Conservation (phyloP, 257 asterid species). For the Primulina huaijiensis region DNA sequence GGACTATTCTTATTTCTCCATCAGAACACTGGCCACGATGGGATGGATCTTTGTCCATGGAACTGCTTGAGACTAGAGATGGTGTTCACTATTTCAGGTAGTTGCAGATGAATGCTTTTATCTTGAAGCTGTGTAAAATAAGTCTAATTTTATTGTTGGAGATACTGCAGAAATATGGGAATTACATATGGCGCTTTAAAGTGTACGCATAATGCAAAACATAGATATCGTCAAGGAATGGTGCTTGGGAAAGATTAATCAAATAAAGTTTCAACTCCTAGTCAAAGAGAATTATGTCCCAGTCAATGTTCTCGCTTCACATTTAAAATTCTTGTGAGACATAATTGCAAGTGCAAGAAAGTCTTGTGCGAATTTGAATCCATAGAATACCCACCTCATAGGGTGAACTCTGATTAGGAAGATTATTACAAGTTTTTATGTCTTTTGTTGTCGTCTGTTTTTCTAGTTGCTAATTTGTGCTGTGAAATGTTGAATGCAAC, state of each 20-base stretch:
- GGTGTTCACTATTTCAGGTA: constrained; percentile 77
- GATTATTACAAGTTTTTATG: not conserved
- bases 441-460: not conserved
- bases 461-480: constrained; percentile 1
- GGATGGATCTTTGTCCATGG: constrained; percentile 95
- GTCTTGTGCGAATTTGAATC: constrained; percentile 5
- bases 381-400: constrained; percentile 7
- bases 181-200: not conserved
- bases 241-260: not conserved
- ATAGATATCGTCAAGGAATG: not conserved
- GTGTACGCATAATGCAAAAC: not conserved
- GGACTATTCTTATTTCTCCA: constrained; percentile 73
- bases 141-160: not conserved
- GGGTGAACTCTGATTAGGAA: not conserved
- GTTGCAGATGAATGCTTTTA: not conserved
- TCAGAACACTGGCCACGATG: constrained; percentile 94
- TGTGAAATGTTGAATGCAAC: constrained; percentile 9
- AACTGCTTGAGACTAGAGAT: constrained; percentile 62
- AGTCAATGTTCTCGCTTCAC: constrained; percentile 11
- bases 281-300: not conserved
- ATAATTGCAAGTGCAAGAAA: not conserved
- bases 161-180: not conserved
- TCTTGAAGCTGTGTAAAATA: not conserved
- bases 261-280: not conserved
- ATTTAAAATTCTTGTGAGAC: not conserved